Evolutionary conservation across 345 rosid species (phyloP), one percentile per base, ranked within the genome.

Genomic region (Rhodamnia argentea): DNA sequence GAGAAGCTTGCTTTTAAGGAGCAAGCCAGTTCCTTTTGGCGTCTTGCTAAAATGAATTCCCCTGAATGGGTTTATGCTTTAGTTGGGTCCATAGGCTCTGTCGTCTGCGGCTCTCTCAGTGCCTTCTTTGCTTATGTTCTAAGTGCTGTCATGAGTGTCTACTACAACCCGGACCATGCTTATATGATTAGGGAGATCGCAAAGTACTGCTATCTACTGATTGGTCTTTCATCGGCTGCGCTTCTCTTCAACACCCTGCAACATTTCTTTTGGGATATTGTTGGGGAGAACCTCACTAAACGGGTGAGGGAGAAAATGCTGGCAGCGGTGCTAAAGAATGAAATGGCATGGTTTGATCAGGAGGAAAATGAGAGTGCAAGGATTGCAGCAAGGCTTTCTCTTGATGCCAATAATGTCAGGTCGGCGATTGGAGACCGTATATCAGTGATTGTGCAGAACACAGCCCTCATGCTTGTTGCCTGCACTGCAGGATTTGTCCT

Each of bases 331-430:
- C 96, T 97, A 53, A 96, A 92, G 90, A 97, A 97, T 86, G 99
- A 97, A 87, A 93, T 97, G 95, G 98, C 98, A 50, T 97, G 99
- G 99, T 97, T 96, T 52, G 99, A 97, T 92, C 98, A 94, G 89
- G 99, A 96, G 89, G 99, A 97, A 90, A 96, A 97, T 32, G 98
- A 97, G 89, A 97, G 99, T 83, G 96, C 96, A 57, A 93, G 98
- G 89, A 93, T 97, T 54, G 91, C 99, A 12, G 98, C 98, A 20
- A 93, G 99, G 89, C 90, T 97, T 85, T 93, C 99, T 84, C 96
- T 97, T 51, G 99, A 97, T 92, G 99, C 99, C 40, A 97, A 96
- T 89, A 97, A 97, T 86, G 99, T 97, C 85, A 93, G 99, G 89
- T 97, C 99, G 5, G 99, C 99, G 53, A 97, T 97, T 37, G 99